Percentiles rank a stretch among this genome's conserved stretches.
Evolutionary conservation across 306 rosid species (phyloP).

Genomic region (Ceratonia siliqua): DNA sequence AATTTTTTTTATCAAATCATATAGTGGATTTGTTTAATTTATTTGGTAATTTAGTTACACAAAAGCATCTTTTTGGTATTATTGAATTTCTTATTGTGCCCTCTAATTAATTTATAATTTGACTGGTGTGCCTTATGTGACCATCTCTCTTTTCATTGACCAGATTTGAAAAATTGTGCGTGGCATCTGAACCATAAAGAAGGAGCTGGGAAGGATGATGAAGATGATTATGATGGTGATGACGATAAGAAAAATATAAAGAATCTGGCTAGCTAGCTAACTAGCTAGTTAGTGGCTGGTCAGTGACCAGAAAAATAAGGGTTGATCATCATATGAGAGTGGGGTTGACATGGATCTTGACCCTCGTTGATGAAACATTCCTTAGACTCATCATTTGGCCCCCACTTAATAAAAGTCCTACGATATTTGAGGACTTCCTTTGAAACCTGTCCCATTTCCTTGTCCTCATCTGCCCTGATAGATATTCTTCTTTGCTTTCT

Average conservation of each 20-base stretch:
- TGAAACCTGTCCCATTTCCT: constrained; percentile 47
- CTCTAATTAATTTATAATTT: constrained; percentile 5
- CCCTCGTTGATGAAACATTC: constrained; percentile 88
- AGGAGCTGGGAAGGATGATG: constrained; percentile 48
- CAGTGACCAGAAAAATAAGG: constrained; percentile 39
- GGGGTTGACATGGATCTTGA: constrained; percentile 95
- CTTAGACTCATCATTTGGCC: constrained; percentile 48
- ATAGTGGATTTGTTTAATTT: no score
- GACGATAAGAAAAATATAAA: constrained; percentile 34
- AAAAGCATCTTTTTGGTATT: neutral
- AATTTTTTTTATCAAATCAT: neutral
- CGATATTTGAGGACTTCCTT: constrained; percentile 55
- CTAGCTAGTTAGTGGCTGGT: constrained; percentile 51
- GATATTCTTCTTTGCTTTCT: constrained; percentile 7
- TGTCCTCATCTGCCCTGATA: constrained; percentile 51
- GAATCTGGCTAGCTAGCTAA: constrained; percentile 44
- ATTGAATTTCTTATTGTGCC: neutral
- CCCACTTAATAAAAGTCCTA: constrained; percentile 55
- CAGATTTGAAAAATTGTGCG: constrained; percentile 45
- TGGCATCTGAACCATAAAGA: constrained; percentile 50
- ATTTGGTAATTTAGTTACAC: no score
- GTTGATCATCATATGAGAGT: constrained; percentile 51
- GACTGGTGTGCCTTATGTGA: constrained; percentile 41
- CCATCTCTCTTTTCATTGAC: constrained; percentile 80
- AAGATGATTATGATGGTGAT: constrained; percentile 43